Evolutionary conservation across 2,329 filamentous ascomycete species (phyloP).

Genomic region (Calonectria hongkongensis): DNA sequence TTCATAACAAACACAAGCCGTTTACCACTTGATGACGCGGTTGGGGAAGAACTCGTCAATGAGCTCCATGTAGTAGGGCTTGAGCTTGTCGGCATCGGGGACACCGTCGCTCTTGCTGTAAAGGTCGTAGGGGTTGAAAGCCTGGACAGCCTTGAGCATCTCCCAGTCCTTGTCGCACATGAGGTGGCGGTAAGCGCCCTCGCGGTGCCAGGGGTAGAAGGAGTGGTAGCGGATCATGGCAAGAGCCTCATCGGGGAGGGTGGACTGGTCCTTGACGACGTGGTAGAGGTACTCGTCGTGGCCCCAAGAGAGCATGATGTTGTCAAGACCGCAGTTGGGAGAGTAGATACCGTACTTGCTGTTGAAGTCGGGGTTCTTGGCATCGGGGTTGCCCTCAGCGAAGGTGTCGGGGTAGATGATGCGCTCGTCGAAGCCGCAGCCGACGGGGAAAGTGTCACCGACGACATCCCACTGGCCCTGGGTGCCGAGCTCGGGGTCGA

Average conservation of each 20-base stretch:
- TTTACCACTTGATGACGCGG: slow-evolving; percentile 62
- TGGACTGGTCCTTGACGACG: slow-evolving; percentile 88
- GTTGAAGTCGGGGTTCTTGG: slow-evolving; percentile 81
- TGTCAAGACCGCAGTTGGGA: slow-evolving; percentile 87
- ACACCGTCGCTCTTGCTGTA: slow-evolving; percentile 94
- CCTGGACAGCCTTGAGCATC: slow-evolving; percentile 87
- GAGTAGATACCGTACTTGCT: slow-evolving; percentile 88
- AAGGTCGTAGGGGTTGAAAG: slow-evolving; percentile 93
- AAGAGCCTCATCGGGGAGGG: slow-evolving; percentile 85
- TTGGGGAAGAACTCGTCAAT: slow-evolving; percentile 66
- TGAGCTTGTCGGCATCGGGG: slow-evolving; percentile 84
- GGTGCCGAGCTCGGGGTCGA: slow-evolving; percentile 79
- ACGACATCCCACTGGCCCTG: slow-evolving; percentile 95
- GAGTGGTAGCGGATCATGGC: slow-evolving; percentile 96
- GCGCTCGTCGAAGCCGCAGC: slow-evolving; percentile 82
- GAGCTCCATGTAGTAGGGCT: slow-evolving; percentile 70
- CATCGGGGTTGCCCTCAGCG: slow-evolving; percentile 81
- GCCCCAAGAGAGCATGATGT: slow-evolving; percentile 93
- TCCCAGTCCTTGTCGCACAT: slow-evolving; percentile 88
- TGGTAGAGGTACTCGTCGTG: slow-evolving; percentile 93
- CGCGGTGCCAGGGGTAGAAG: slow-evolving; percentile 93
- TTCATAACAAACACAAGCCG: neutral
- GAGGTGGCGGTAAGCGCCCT: slow-evolving; percentile 86
- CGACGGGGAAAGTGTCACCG: slow-evolving; percentile 88
- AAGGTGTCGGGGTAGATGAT: slow-evolving; percentile 91